These are phyloP conservation scores for Geotrichum armillariae DNA, from an alignment of 1,139 yeast species.

Conservation along the genomic window DNA sequence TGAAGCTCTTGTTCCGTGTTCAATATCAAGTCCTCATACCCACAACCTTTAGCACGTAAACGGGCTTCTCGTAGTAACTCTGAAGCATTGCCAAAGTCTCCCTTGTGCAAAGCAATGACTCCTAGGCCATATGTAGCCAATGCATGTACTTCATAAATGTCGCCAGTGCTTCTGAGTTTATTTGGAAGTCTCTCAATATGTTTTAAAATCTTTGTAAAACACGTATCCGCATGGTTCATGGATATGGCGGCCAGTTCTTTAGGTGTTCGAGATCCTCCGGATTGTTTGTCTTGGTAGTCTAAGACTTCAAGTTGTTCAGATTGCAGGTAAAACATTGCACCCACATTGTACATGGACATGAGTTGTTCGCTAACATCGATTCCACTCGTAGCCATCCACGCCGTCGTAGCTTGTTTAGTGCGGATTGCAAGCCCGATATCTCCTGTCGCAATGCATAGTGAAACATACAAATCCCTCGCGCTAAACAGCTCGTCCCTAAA, in stretches of 20 bases:
- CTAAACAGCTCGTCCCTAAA: conserved; percentile 74
- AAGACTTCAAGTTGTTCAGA: conserved; percentile 64
- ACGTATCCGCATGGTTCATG: conserved; percentile 19
- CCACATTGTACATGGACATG: conserved; percentile 66
- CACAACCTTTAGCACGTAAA: conserved; percentile 66
- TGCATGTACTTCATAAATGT: conserved; percentile 66
- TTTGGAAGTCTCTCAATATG: conserved; percentile 55
- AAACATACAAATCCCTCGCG: conserved; percentile 68
- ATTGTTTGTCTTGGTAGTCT: conserved; percentile 36
- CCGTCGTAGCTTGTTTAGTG: conserved; percentile 65
- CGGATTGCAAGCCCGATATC: conserved; percentile 63
- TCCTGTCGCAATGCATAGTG: conserved; percentile 65
- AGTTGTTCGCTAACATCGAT: conserved; percentile 64
- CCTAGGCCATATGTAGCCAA: conserved; percentile 85
- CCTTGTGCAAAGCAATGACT: conserved; percentile 63
- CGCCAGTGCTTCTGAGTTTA: conserved; percentile 44
- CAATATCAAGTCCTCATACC: conserved; percentile 58
- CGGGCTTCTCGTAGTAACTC: conserved; percentile 67
- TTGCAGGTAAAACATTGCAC: conserved; percentile 68
- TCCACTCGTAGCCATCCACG: conserved; percentile 73
- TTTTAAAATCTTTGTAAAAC: conserved; percentile 45
- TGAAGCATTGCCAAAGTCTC: conserved; percentile 58
- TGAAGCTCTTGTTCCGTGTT: conserved; percentile 68
- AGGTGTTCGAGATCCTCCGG: conserved; percentile 26
- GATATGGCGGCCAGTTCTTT: conserved; percentile 14